These are phyloP conservation scores for Ophiosphaerella narmari DNA, from an alignment of 2,329 filamentous ascomycete genomes.

Conservation along the genomic window DNA sequence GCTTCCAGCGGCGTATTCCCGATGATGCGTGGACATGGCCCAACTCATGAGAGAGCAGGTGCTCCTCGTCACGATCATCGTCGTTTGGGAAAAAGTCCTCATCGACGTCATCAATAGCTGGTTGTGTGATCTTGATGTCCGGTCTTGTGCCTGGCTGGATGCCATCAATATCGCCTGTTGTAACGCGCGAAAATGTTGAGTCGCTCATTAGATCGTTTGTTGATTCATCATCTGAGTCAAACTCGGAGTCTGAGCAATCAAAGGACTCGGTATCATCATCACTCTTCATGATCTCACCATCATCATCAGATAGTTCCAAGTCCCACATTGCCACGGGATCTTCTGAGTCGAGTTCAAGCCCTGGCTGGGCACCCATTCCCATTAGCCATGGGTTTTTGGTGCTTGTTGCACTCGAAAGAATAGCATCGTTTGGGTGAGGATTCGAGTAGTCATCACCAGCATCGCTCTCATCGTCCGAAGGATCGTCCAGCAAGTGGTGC, in stretches of 20 bases:
- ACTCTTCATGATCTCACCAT: slow-evolving; percentile 53
- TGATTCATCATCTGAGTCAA: slow-evolving; percentile 38
- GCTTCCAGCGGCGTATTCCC: slow-evolving; percentile 76
- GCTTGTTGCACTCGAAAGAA: slow-evolving; percentile 51
- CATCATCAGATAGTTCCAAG: slow-evolving; percentile 60
- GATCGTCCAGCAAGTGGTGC: slow-evolving; percentile 86
- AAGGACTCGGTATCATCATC: slow-evolving; percentile 38
- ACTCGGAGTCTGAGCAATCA: slow-evolving; percentile 65
- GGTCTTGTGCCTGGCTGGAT: slow-evolving; percentile 75
- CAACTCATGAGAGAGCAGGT: slow-evolving; percentile 78
- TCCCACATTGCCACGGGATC: slow-evolving; percentile 39
- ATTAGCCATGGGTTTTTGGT: slow-evolving; percentile 41
- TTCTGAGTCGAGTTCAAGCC: slow-evolving; percentile 36
- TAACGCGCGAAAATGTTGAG: slow-evolving; percentile 35
- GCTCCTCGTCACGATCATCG: slow-evolving; percentile 75
- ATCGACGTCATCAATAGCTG: slow-evolving; percentile 84
- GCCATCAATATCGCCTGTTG: slow-evolving; percentile 72
- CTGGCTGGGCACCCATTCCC: slow-evolving; percentile 44
- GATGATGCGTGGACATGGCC: slow-evolving; percentile 89
- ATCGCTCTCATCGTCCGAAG: slow-evolving; percentile 58
- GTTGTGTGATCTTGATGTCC: slow-evolving; percentile 84
- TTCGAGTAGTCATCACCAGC: slow-evolving; percentile 44
- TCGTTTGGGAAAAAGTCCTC: slow-evolving; percentile 79
- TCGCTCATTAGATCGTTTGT: slow-evolving; percentile 35
- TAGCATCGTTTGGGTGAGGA: slow-evolving; percentile 30